These are phyloP conservation scores for Lipomyces japonicus DNA, from an alignment of 805 yeast species.

Conservation along the genomic window DNA sequence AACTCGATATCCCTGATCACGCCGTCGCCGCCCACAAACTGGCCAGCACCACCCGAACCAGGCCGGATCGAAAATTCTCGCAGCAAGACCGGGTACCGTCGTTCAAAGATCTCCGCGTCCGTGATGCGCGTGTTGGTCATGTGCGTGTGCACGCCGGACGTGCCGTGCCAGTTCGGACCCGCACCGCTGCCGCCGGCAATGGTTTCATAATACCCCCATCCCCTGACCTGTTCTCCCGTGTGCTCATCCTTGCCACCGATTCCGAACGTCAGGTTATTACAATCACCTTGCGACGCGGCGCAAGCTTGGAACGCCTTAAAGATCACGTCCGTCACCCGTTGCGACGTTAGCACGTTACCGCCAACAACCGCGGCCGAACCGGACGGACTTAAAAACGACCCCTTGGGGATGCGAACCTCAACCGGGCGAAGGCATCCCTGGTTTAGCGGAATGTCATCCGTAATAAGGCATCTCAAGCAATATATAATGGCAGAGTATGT, in stretches of 20 bases:
- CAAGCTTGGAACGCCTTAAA: constrained; percentile 81
- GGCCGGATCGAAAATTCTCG: constrained; percentile 65
- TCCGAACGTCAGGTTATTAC: constrained; percentile 92
- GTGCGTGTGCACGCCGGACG: constrained; percentile 86
- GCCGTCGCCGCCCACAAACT: constrained; percentile 77
- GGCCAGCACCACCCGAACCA: constrained; percentile 79
- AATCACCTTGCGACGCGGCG: constrained; percentile 95
- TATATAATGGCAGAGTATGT: constrained; percentile 85
- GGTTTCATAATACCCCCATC: constrained; percentile 44
- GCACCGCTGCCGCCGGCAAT: constrained; percentile 97
- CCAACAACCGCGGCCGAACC: constrained; percentile 90
- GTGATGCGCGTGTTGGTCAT: constrained; percentile 94
- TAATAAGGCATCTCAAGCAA: constrained; percentile 77
- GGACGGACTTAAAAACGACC: constrained; percentile 67
- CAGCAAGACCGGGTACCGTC: constrained; percentile 78
- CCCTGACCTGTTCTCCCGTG: constrained; percentile 33
- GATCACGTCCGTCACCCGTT: constrained; percentile 85
- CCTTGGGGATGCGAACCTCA: constrained; percentile 58
- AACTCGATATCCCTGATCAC: constrained; percentile 82
- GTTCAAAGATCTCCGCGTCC: constrained; percentile 84
- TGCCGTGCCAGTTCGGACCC: constrained; percentile 79
- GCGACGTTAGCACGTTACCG: constrained; percentile 93
- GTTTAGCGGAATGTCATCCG: constrained; percentile 84
- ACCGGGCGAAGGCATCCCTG: constrained; percentile 89
- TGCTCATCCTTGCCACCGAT: constrained; percentile 57